Base-by-base conservation (phyloP, 805 yeast genomes). In the Saccharomycopsis capsularis region DNA sequence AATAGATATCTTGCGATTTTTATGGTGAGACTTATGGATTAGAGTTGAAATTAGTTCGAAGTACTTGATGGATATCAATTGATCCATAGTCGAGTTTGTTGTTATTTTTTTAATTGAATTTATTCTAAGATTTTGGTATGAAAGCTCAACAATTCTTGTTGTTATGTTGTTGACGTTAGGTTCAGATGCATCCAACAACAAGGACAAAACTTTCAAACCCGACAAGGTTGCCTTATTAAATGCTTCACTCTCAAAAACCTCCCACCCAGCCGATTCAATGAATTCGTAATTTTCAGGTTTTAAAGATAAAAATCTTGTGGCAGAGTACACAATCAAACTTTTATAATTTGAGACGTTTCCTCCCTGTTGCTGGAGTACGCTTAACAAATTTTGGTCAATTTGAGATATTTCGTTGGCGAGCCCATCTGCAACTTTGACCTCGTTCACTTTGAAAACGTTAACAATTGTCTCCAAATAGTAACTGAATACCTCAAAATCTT, bases 401-500 rank as follows among this genome's bases (percentile, higher is more conserved):
- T 77, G 79, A 7, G 81, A 79, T 42, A 81, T 61, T 53, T 85
- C 90, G 24, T 74, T 66, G 23, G 70, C 73, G 57, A 85, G 73
- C 5, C 74, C 62, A 5, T 75, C 76, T 34, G 72, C 59, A 27
- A 81, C 60, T 3, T 53, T 56, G 29, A 69, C 67, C 13, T 63
- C 60, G 49, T 79, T 74, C 5, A 76, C 66, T 3, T 61, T 62
- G 25, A 87, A 60, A 1, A 86, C 74, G 38, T 74, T 74, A 4
- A 70, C 63, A 5, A 89, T 57, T 0, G 76, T 68, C 18, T 71
- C 69, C 41, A 85, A 58, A 50, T 82, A 74, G 60, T 89, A 90
- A 2, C 79, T 68, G 56, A 85, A 81, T 21, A 75, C 67, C 2
- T 72, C 78, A 44, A 78, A 67, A 60, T 89, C 96, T 56, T 82